Conservation (phyloP, 148 eudicot species). For the Diospyros kaki region DNA sequence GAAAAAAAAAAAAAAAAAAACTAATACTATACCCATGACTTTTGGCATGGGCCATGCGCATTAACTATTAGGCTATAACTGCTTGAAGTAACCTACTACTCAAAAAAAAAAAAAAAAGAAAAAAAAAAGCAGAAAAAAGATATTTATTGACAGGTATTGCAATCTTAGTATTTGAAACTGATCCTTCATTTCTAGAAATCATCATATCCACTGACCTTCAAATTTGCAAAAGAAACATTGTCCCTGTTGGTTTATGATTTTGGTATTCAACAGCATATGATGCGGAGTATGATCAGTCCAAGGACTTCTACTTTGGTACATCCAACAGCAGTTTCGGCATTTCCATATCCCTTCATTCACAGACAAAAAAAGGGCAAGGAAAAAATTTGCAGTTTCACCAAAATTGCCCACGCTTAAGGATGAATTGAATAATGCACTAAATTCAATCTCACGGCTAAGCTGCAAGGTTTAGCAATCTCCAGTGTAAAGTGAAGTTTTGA, state of each 20-base stretch:
- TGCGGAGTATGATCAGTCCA: constrained; percentile 25
- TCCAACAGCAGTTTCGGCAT: constrained; percentile 55
- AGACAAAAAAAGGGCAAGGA: neutral
- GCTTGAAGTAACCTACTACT: neutral
- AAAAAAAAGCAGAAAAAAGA: too few relatives aligned
- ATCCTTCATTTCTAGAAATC: neutral
- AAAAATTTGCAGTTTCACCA: constrained; percentile 3
- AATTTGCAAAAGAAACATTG: constrained; percentile 26
- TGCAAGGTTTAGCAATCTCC: neutral
- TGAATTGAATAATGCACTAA: neutral
- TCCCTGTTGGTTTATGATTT: constrained; percentile 20
- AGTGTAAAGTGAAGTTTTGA: neutral
- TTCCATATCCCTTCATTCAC: constrained; percentile 40
- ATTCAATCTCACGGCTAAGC: neutral
- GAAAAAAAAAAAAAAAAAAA: neutral
- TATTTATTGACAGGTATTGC: neutral
- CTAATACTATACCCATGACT: too few relatives aligned
- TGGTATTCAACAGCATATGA: constrained; percentile 31
- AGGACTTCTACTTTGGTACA: constrained; percentile 28
- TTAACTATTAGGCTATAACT: too few relatives aligned
- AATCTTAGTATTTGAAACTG: neutral
- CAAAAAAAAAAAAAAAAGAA: constrained; percentile 1
- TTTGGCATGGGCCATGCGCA: neutral
- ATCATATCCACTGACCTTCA: constrained; percentile 32
- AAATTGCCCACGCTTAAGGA: neutral